Evolutionary conservation across 495 filamentous ascomycete genomes (phyloP).

Genomic region (Jackrogersella multiformis): DNA sequence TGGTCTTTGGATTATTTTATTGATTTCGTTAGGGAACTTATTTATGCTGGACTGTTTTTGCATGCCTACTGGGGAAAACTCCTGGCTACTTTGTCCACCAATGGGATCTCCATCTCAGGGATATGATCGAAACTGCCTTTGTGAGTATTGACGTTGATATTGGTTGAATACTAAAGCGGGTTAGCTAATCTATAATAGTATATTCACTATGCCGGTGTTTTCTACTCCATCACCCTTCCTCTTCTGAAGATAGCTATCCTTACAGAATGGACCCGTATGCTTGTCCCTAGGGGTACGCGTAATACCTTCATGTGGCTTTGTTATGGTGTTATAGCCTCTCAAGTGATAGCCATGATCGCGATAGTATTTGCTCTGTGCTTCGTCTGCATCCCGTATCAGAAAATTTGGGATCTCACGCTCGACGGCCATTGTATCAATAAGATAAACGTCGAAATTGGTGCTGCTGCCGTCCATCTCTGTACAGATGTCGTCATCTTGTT

Average conservation of each 20-base stretch:
- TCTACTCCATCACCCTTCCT: slow-evolving; percentile 35
- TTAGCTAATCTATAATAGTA: slow-evolving; percentile 11
- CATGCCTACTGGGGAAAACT: slow-evolving; percentile 17
- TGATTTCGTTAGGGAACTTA: slow-evolving; percentile 29
- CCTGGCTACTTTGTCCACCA: slow-evolving; percentile 48
- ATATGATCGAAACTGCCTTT: slow-evolving; percentile 24
- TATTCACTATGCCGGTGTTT: slow-evolving; percentile 28
- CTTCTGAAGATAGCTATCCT: slow-evolving; percentile 40
- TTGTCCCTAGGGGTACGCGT: slow-evolving; percentile 38
- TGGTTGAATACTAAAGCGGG: not conserved
- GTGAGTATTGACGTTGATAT: slow-evolving; percentile 16
- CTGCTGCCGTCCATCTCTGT: slow-evolving; percentile 44
- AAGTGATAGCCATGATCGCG: slow-evolving; percentile 42
- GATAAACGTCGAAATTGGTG: slow-evolving; percentile 30
- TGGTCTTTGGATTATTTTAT: not conserved
- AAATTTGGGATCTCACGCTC: slow-evolving; percentile 44
- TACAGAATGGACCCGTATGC: slow-evolving; percentile 37
- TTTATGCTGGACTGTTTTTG: slow-evolving; percentile 26
- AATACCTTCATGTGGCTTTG: slow-evolving; percentile 46
- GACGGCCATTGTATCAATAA: slow-evolving; percentile 38
- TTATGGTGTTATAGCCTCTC: slow-evolving; percentile 40
- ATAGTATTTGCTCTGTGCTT: slow-evolving; percentile 39
- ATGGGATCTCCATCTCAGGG: slow-evolving; percentile 39
- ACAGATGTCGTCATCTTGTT: slow-evolving; percentile 50
- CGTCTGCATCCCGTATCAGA: slow-evolving; percentile 54